These are phyloP conservation scores for Trametes polyzona DNA, from an alignment of 1,284 basidiomycete genomes.

Conservation along the genomic window DNA sequence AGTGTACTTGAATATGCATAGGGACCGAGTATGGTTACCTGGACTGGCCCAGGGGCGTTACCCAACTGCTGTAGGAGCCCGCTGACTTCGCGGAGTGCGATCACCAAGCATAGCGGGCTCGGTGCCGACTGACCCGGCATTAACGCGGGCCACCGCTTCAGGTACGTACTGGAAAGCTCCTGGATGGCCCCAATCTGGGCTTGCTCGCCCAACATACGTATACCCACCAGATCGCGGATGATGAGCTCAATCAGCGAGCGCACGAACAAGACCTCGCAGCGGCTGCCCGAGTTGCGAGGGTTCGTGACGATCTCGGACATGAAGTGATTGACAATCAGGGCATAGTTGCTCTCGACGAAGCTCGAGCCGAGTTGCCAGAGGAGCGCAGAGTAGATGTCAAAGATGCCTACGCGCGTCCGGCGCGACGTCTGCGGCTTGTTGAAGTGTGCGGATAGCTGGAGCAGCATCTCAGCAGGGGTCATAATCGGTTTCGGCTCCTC, in stretches of 20 bases:
- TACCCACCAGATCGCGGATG: conserved; percentile 85
- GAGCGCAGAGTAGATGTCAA: conserved; percentile 87
- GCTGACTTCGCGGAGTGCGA: conserved; percentile 84
- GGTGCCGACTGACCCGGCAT: conserved; percentile 86
- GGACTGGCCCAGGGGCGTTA: conserved; percentile 87
- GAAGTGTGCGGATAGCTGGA: conserved; percentile 77
- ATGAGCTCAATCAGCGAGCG: conserved; percentile 79
- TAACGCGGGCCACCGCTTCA: conserved; percentile 92
- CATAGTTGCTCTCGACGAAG: conserved; percentile 88
- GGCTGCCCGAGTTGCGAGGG: conserved; percentile 54
- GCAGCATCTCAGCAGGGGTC: conserved; percentile 82
- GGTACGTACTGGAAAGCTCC: conserved; percentile 79
- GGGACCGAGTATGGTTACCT: conserved; percentile 49
- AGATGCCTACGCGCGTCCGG: conserved; percentile 81
- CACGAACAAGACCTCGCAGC: conserved; percentile 78
- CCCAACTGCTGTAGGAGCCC: conserved; percentile 89
- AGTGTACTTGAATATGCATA: neutral
- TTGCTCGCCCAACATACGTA: conserved; percentile 89
- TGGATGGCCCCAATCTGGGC: conserved; percentile 92
- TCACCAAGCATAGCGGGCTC: conserved; percentile 69
- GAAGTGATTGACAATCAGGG: conserved; percentile 79
- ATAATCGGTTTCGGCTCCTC: conserved; percentile 77
- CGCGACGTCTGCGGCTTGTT: conserved; percentile 74
- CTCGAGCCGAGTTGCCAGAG: conserved; percentile 75
- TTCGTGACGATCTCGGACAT: conserved; percentile 75